Evolutionary conservation across 2,329 filamentous ascomycete species (phyloP), one percentile per base, ranked within the genome.

Genomic region (Colletotrichum noveboracense): DNA sequence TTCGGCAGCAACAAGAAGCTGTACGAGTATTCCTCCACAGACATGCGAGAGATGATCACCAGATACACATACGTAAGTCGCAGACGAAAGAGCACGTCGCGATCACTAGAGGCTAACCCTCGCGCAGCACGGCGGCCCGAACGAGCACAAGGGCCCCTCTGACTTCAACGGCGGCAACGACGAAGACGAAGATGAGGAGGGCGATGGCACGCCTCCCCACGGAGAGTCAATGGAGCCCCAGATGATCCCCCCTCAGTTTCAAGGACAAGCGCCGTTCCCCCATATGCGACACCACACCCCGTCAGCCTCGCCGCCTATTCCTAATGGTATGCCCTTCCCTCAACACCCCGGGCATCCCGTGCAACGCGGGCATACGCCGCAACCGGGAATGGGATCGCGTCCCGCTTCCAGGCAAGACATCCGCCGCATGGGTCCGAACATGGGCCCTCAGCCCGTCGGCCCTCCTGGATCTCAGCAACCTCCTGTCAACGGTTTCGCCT

Each of bases 1-100:
- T 98, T 98, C 83, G 96, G 96, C 78, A 96, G 95, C 87, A 99
- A 99, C 86, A 99, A 98, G 90, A 98, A 98, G 88, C 91, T 99
- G 30, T 98, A 98, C 86, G 96, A 99, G 85, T 99, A 98, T 85
- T 98, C 96, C 14, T 98, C 96, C 21, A 90, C 92, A 80, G 95
- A 98, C 84, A 98, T 99, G 91, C 94, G 94, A 84, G 95, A 98
- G 78, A 94, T 97, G 66, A 92, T 99, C 79, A 91, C 91, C 67
- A 92, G 95, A 83, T 97, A 98, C 83, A 93, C 96, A 92, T 98
- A 96, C 86, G 96, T 98, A 88, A 81, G 95, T 91, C 67, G 30
- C 67, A 66, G 71, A 65, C 52, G 16, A 10, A 30, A 5, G 60
- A 24, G 10, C 28, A 18, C 32, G 10, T 30, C 36, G 26, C 36